Base-by-base conservation (phyloP, 164 flowering plant species). In the Aristolochia fimbriata region DNA sequence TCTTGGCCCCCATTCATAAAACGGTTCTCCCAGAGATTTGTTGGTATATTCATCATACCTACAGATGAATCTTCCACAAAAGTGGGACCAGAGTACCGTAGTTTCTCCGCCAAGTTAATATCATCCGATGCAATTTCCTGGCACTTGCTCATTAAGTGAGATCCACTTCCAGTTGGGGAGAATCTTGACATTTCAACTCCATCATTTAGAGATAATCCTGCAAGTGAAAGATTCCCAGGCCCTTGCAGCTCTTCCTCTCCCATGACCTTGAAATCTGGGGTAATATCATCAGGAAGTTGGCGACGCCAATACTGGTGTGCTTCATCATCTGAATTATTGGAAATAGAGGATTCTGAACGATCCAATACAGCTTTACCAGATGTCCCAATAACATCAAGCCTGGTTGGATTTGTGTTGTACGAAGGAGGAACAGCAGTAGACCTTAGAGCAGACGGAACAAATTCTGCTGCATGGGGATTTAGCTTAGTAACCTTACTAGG, bases 231-330 rank as follows among this genome's bases (percentile, higher is more conserved):
- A 63, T 68, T 73, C 48, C 72, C 82, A 45, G 78, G 56, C 63
- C 76, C 82, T 59, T 77, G 85, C 60, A 81, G 65, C 47, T 85
- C 91, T 61, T 87, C 91, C 49, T 69, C 88, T 56, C 77, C 81
- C 77, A 74, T 70, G 37, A 80, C 74, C 68, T 88, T 84, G 65
- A 94, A 94, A 61, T 94, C 99, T 9, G 97, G 99, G 31, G 91
- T 94, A 60, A 94, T 91, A 67, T 94, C 99, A 78, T 94, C 99
- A 41, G 95, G 99, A 57, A 94, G 87, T 74, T 91, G 95, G 64
- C 65, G 74, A 49, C 81, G 76, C 99, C 97, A 90, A 60, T 70
- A 94, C 47, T 84, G 91, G 37, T 75, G 96, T 48, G 83, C 96
- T 69, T 94, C 97, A 11, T 94, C 97, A 77, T 94, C 97, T 21